Base-by-base conservation (phyloP, 192 early-diverging fungal species). In the Phycomyces blakesleeanus region DNA sequence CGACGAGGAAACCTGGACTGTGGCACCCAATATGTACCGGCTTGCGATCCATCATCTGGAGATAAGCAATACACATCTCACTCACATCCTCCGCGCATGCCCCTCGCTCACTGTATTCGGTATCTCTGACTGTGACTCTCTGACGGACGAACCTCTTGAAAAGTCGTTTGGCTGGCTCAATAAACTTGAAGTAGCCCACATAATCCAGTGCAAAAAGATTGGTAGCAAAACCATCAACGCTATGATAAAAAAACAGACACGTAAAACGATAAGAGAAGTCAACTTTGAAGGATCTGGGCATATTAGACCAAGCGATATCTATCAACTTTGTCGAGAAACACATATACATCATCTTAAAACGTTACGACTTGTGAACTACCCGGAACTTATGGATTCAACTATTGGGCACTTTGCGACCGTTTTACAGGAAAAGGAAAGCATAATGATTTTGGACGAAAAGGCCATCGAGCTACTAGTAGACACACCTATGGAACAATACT, bases 211-310 rank as follows among this genome's bases (percentile, higher is more conserved):
- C 11, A 47, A 12, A 3, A 18, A 14, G 1, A 47, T 47, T 12
- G 44, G 44, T 3, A 18, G 18, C 11, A 1, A 14, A 12, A 47
- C 44, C 44, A n/a, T 47, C 15, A n/a, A 14, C 11, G 44, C 44
- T 11, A 47, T 47, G 5, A 47, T 18, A 2, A 14, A 47, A 18
- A 47, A 11, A 47, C 44, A 14, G 11, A 14, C 18, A 1, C 44
- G 18, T 11, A 47, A 12, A 47, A 47, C 44, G 11, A 47, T 47
- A 7, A 47, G 11, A 47, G 2, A 47, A n/a, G 24, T 63, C 18
- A 1, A 54, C 4, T 40, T 54, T 16, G 38, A 53, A n/a, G 20
- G 29, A 21, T 63, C 61, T 24, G 61, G 61, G 1, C 12, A n/a
- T 10, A 18, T 41, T 1, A 41, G n/a, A 12, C 51, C 61, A 12